Percentiles rank a stretch among this genome's conserved stretches.
Conservation (phyloP, 306 rosid genomes). For the Phaseolus lunatus region DNA sequence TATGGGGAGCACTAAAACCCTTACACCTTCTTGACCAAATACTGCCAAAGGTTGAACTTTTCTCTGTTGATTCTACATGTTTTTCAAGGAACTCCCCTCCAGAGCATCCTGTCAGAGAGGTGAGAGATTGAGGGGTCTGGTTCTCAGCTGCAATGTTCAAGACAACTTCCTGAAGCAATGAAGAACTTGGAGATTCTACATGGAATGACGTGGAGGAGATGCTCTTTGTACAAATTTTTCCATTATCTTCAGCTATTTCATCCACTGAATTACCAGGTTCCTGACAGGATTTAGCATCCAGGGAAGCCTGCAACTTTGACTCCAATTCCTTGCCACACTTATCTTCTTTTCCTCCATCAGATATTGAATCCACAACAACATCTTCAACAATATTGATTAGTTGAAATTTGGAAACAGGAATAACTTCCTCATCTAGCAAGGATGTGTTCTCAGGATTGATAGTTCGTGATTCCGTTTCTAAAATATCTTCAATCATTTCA, state of each 20-base stretch:
- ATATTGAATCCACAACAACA: conserved; percentile 34
- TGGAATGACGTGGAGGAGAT: conserved; percentile 35
- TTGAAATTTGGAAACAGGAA: conserved; percentile 41
- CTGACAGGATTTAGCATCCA: conserved; percentile 15
- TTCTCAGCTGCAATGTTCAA: conserved; percentile 45
- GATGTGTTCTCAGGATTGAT: conserved; percentile 33
- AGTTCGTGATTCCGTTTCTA: neutral
- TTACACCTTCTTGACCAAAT: conserved; percentile 77
- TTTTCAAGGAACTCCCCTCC: conserved; percentile 42
- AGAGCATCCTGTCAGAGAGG: conserved; percentile 42
- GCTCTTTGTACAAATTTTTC: conserved; percentile 36
- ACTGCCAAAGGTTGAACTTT: conserved; percentile 44
- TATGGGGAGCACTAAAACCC: conserved; percentile 63
- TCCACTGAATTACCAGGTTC: conserved; percentile 33
- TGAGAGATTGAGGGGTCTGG: conserved; percentile 48
- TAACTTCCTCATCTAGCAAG: conserved; percentile 36
- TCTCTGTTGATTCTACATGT: conserved; percentile 40
- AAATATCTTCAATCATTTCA: conserved; percentile 24
- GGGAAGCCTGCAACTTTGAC: conserved; percentile 32
- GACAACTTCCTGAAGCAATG: conserved; percentile 42
- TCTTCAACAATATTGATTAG: conserved; percentile 34
- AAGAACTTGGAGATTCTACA: conserved; percentile 46
- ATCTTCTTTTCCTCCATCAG: conserved; percentile 41
- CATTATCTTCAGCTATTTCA: conserved; percentile 43
- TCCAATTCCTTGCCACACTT: conserved; percentile 31